Conservation (phyloP, 2,329 filamentous ascomycete genomes). For the Metarhizium guizhouense region DNA sequence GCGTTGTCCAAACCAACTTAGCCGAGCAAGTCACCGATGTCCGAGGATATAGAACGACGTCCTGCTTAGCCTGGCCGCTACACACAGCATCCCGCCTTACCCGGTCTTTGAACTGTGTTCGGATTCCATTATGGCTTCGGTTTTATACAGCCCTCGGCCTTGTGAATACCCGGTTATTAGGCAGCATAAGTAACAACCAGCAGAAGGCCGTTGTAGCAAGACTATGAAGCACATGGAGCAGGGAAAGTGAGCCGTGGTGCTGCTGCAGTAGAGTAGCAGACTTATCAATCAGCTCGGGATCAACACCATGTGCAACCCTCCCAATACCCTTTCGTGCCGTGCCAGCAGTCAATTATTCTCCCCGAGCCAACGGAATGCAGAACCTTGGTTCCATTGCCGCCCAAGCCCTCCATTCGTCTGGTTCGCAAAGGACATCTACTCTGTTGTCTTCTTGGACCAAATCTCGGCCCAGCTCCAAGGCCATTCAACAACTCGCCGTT, state of each 20-base stretch:
- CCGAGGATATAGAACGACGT: not conserved
- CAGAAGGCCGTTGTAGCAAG: too few relatives aligned
- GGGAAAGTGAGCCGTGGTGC: not conserved
- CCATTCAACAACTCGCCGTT: not conserved
- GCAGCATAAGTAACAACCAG: too few relatives aligned
- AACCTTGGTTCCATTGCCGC: not conserved
- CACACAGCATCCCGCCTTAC: too few relatives aligned
- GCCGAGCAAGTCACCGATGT: not conserved
- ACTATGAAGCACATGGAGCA: too few relatives aligned
- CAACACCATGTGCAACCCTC: not conserved
- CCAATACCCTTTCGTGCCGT: not conserved
- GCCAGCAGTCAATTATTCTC: not conserved
- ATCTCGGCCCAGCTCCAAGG: not conserved
- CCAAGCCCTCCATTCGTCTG: not conserved
- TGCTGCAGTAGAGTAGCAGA: not conserved
- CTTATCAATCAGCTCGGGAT: not conserved
- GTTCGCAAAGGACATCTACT: not conserved
- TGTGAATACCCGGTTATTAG: not conserved
- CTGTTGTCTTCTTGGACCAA: not conserved
- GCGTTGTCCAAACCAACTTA: not conserved
- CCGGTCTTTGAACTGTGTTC: not conserved
- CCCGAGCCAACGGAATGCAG: not conserved
- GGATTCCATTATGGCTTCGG: not conserved
- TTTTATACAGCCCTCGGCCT: not conserved
- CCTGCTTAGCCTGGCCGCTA: too few relatives aligned